Conservation (phyloP, 805 yeast genomes). For the Hanseniaspora taiwanica region DNA sequence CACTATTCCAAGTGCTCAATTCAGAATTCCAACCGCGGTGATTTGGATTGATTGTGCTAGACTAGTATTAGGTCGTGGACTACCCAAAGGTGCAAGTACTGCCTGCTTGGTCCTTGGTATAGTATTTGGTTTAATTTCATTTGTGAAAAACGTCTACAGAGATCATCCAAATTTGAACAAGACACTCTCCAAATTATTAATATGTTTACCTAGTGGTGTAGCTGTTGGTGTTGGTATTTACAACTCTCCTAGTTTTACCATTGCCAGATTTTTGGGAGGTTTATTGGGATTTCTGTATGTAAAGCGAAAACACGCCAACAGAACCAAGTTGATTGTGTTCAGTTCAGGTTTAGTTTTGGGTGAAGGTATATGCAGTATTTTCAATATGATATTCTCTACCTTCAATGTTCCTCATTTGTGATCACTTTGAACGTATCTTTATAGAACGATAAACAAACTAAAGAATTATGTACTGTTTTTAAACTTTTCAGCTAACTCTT, state of each 20-base stretch:
- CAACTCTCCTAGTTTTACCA: constrained; percentile 83
- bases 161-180: constrained; percentile 24
- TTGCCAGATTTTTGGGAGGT: constrained; percentile 90
- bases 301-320: constrained; percentile 25
- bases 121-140: constrained; percentile 54
- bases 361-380: constrained; percentile 79
- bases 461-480: background rate
- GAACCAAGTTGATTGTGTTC: constrained; percentile 69
- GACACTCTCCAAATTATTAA: constrained; percentile 23
- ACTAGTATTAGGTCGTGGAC: constrained; percentile 77
- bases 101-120: constrained; percentile 50
- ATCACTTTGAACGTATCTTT: background rate
- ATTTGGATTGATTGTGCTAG: constrained; percentile 96
- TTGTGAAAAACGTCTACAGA: constrained; percentile 45
- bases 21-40: constrained; percentile 87
- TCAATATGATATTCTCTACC: constrained; percentile 67
- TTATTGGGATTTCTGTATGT: constrained; percentile 49
- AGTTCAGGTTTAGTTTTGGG: constrained; percentile 90
- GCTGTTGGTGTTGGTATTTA: constrained; percentile 97
- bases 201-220: constrained; percentile 80
- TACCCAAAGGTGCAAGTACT: constrained; percentile 65
- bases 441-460: background rate
- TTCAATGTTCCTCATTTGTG: constrained; percentile 49
- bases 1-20: constrained; percentile 68
- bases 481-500: constrained; percentile 17